phyloP scores from a whole-genome alignment of 257 asterid genomes.

The Fraxinus anomala region DNA sequence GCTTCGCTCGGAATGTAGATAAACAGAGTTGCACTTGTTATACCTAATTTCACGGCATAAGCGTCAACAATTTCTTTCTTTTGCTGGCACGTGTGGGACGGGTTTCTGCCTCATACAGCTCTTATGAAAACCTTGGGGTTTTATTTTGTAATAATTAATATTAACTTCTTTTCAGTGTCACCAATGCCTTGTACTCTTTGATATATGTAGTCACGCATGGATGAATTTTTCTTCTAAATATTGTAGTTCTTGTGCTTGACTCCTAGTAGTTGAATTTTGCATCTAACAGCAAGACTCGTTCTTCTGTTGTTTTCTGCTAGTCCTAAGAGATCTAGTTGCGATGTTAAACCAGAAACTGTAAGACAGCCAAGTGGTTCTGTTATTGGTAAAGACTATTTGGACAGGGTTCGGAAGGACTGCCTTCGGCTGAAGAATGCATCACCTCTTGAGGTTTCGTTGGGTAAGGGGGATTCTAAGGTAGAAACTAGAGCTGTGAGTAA shows the following conservation, averaged over 20 bases:
- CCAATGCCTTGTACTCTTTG: not conserved
- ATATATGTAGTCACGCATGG: not conserved
- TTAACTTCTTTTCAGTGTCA: not conserved
- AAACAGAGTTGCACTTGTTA: not conserved
- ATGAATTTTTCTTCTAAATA: not conserved
- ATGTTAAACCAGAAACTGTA: conserved; percentile 63
- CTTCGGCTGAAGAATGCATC: conserved; percentile 50
- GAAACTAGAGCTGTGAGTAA: conserved; percentile 40
- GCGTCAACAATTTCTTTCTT: too few species aligned
- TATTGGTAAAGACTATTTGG: conserved; percentile 43
- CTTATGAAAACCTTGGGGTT: not conserved
- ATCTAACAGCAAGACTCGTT: conserved; percentile 11
- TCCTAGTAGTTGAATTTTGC: not conserved
- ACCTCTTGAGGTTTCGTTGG: conserved; percentile 51
- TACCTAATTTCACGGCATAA: not conserved
- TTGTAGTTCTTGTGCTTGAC: not conserved
- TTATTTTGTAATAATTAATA: not conserved
- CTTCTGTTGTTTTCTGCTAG: conserved; percentile 38
- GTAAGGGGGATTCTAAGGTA: conserved; percentile 40
- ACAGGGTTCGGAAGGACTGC: conserved; percentile 42
- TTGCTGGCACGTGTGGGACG: not conserved
- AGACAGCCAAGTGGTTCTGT: conserved; percentile 31
- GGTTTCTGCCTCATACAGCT: not conserved
- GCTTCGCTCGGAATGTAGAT: not conserved
- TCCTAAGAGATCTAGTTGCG: conserved; percentile 84